Conservation (phyloP, 176 grass and related monocot genomes). For the Rhynchospora tenuis region DNA sequence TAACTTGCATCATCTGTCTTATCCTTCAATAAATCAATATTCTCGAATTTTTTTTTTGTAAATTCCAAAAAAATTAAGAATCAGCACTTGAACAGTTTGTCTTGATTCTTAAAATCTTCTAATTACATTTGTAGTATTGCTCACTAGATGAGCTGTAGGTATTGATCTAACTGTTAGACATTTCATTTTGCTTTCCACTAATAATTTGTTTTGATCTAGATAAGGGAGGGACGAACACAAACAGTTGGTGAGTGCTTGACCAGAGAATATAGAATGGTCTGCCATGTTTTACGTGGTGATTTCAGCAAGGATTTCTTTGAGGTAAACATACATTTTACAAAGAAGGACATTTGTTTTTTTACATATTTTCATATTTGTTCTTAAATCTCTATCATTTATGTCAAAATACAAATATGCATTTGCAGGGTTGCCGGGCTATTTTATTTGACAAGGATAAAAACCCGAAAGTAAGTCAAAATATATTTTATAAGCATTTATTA, state of each 20-base stretch:
- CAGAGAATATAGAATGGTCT: conserved; percentile 90
- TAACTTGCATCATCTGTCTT: not conserved
- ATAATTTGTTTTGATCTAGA: conserved; percentile 36
- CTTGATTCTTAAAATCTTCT: not conserved
- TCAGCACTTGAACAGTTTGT: not conserved
- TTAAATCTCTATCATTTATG: not conserved
- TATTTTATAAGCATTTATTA: conserved; percentile 14
- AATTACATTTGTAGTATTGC: not conserved
- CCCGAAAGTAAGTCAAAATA: conserved; percentile 49
- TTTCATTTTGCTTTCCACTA: not conserved
- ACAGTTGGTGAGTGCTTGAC: conserved; percentile 70
- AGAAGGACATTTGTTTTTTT: not conserved
- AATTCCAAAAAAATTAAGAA: not conserved
- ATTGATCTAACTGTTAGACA: not conserved
- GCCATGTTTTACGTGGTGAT: conserved; percentile 84
- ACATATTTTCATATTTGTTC: not conserved
- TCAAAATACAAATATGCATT: conserved; percentile 20
- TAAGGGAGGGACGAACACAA: conserved; percentile 77
- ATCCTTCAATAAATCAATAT: not conserved
- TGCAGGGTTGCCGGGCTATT: conserved; percentile 89
- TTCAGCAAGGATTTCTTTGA: conserved; percentile 88
- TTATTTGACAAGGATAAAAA: conserved; percentile 81
- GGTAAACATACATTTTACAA: conserved; percentile 35
- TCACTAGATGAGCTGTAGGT: not conserved
- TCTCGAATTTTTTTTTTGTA: too few species aligned